Conservation (phyloP, 331 rosid genomes). For the Acacia concinna region DNA sequence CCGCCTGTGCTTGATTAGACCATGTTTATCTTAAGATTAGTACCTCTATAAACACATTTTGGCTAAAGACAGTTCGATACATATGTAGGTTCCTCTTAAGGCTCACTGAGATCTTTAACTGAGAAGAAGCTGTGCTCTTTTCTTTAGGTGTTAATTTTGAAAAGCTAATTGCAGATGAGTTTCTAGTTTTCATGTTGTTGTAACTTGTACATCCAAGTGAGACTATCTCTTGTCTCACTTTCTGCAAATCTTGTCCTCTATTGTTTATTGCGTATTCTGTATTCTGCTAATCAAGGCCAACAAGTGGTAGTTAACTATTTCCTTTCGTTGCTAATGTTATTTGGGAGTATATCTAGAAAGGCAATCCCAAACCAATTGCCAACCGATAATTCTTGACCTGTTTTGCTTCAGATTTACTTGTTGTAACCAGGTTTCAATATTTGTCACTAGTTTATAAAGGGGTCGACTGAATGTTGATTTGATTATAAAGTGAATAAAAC, state of each 20-base stretch:
- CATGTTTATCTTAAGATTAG: neutral
- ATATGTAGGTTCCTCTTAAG: slow-evolving; percentile 10
- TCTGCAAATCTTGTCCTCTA: neutral
- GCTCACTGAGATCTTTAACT: neutral
- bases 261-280: neutral
- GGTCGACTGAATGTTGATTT: neutral
- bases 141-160: slow-evolving; percentile 5
- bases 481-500: too few species aligned
- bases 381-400: neutral
- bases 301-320: neutral
- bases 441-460: neutral
- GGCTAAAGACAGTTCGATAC: neutral
- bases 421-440: neutral
- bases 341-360: neutral
- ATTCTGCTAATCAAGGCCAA: neutral
- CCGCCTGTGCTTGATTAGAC: slow-evolving; percentile 36
- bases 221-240: neutral
- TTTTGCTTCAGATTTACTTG: neutral
- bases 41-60: slow-evolving; percentile 13
- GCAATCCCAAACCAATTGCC: neutral
- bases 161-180: slow-evolving; percentile 31
- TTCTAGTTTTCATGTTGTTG: neutral
- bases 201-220: slow-evolving; percentile 15
- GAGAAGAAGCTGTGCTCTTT: neutral
- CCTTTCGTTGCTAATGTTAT: neutral